A percentile compares a stretch with the other conserved stretches of the same genome.
Evolutionary conservation across 2,329 filamentous ascomycete species (phyloP).

Genomic region (Colletotrichum melonis): DNA sequence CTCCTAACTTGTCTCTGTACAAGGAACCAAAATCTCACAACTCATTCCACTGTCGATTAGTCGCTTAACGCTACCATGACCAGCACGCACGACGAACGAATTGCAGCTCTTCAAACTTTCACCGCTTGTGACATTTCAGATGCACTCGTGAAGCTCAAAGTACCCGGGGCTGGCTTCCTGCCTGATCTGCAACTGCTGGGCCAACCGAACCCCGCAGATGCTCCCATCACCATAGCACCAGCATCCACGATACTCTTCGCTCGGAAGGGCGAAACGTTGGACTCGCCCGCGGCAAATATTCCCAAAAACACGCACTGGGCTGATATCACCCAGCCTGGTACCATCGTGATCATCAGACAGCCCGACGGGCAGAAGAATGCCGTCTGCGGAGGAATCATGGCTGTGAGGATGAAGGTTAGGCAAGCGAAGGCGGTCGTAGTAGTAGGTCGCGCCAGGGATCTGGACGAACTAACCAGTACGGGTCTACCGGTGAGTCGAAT

Average conservation of each 20-base stretch:
- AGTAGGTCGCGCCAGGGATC: constrained; percentile 74
- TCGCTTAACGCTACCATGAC: constrained; percentile 23
- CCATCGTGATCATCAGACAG: constrained; percentile 75
- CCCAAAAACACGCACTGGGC: constrained; percentile 74
- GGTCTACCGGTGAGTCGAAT: constrained; percentile 63
- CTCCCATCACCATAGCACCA: constrained; percentile 57
- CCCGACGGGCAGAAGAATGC: constrained; percentile 75
- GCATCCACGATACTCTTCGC: constrained; percentile 74
- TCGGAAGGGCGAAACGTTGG: constrained; percentile 61
- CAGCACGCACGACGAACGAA: constrained; percentile 37
- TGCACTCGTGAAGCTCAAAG: constrained; percentile 76
- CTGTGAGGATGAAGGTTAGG: constrained; percentile 72
- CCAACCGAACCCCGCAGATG: constrained; percentile 40
- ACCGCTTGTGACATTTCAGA: constrained; percentile 74
- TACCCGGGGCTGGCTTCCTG: constrained; percentile 74
- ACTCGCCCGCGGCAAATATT: constrained; percentile 57
- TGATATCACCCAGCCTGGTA: constrained; percentile 69
- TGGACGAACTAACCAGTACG: constrained; percentile 67
- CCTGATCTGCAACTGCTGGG: constrained; percentile 61
- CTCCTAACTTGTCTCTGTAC: background rate
- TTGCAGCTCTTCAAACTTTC: constrained; percentile 48
- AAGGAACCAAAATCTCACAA: background rate
- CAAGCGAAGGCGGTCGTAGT: constrained; percentile 73
- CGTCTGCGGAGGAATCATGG: constrained; percentile 82
- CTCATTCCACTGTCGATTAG: background rate